phyloP scores from a whole-genome alignment of 192 early-diverging fungal genomes.

The Dissophora ornata region DNA sequence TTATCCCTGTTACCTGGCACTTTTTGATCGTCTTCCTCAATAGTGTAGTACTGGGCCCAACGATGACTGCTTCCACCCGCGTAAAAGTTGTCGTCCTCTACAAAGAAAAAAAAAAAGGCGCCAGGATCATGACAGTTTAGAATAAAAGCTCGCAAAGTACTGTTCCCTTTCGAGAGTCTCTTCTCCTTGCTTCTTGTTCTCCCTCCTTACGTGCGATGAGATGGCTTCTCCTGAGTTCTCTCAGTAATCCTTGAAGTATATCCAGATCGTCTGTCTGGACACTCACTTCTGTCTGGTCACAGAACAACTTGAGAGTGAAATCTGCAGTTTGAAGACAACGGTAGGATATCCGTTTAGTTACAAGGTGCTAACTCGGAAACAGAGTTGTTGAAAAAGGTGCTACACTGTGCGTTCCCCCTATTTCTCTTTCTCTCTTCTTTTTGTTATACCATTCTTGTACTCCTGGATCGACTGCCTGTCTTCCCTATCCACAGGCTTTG shows the following conservation, averaged over 20 bases:
- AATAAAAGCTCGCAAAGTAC: no score
- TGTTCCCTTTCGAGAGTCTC: background rate
- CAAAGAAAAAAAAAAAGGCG: background rate
- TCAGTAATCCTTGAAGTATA: constrained; percentile 35
- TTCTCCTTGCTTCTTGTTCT: no score
- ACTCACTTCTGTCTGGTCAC: constrained; percentile 39
- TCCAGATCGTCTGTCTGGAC: constrained; percentile 46
- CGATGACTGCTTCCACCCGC: constrained; percentile 53
- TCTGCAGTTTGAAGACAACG: constrained; percentile 12
- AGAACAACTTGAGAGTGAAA: constrained; percentile 44
- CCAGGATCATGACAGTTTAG: background rate
- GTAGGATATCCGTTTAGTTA: background rate
- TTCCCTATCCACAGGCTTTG: constrained; percentile 37
- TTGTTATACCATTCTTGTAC: constrained; percentile 28
- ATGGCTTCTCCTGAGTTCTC: constrained; percentile 40
- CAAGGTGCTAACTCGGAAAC: no score
- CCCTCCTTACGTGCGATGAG: constrained; percentile 49
- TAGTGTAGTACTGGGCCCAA: constrained; percentile 55
- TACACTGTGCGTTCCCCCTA: no score
- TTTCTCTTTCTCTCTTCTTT: background rate
- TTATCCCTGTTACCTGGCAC: constrained; percentile 11
- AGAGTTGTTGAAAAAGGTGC: background rate
- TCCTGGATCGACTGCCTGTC: constrained; percentile 38
- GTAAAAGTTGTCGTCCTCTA: constrained; percentile 55
- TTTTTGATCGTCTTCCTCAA: constrained; percentile 4